A percentile compares a stretch with the other conserved stretches of the same genome.
phyloP scores from a whole-genome alignment of 495 filamentous ascomycete species.

The Rhypophila decipiens region DNA sequence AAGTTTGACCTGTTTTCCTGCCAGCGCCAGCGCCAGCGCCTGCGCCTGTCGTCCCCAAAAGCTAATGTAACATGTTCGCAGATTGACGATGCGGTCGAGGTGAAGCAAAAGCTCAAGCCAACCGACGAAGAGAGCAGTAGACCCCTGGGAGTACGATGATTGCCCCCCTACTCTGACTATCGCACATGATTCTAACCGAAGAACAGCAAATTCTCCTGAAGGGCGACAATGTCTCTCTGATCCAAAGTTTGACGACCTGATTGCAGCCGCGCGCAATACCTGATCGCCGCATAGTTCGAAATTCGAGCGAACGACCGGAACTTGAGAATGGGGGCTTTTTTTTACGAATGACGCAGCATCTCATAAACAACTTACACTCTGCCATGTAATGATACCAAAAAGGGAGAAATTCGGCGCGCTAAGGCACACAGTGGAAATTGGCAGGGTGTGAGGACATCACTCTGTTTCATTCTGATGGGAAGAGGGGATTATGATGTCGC shows the following conservation, averaged over 20 bases:
- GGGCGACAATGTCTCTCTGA: slow-evolving; percentile 94
- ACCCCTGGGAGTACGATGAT: slow-evolving; percentile 57
- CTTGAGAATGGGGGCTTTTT: background rate
- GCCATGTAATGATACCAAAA: slow-evolving; percentile 10
- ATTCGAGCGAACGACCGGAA: background rate
- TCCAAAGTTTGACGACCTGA: slow-evolving; percentile 66
- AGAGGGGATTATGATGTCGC: slow-evolving; percentile 32
- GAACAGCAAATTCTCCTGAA: slow-evolving; percentile 90
- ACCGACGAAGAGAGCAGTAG: slow-evolving; percentile 68
- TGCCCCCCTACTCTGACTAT: background rate
- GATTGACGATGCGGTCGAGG: slow-evolving; percentile 84
- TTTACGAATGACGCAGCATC: too few relatives aligned
- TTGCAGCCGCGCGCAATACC: slow-evolving; percentile 9
- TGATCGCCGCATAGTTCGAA: background rate
- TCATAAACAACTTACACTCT: slow-evolving; percentile 2
- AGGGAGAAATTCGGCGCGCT: background rate
- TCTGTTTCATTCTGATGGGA: slow-evolving; percentile 6
- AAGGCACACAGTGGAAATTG: slow-evolving; percentile 4
- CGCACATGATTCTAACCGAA: slow-evolving; percentile 19
- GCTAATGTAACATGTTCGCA: background rate
- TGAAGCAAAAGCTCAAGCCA: slow-evolving; percentile 75
- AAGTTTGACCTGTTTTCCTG: slow-evolving; percentile 39
- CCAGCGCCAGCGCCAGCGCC: background rate
- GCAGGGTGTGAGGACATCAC: background rate
- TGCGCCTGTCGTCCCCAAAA: too few relatives aligned